Conservation (phyloP, 176 grass and related monocot species). For the Ensete ventricosum region DNA sequence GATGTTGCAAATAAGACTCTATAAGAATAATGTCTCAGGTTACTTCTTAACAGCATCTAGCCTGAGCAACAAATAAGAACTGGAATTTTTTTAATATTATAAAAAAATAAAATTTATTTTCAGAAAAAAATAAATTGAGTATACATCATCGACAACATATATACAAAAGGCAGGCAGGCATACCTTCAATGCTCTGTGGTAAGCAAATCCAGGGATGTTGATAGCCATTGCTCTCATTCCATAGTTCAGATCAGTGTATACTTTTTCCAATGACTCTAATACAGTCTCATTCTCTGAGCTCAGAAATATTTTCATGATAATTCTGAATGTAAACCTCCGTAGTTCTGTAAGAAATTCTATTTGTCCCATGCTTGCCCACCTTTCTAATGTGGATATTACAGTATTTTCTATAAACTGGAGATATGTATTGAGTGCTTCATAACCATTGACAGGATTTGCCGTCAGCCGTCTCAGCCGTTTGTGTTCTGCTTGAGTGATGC, state of each 20-base stretch:
- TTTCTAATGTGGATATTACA: conserved; percentile 34
- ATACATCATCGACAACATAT: not conserved
- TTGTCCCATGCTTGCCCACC: conserved; percentile 32
- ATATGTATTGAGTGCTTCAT: conserved; percentile 72
- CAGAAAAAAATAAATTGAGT: not conserved
- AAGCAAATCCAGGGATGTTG: conserved; percentile 77
- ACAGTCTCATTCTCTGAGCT: conserved; percentile 6
- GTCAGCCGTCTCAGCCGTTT: conserved; percentile 60
- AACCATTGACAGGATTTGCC: conserved; percentile 62
- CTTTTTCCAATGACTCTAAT: conserved; percentile 40
- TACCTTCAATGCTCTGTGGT: conserved; percentile 49
- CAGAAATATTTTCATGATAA: conserved; percentile 24
- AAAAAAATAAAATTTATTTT: not conserved
- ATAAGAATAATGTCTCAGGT: too few relatives aligned
- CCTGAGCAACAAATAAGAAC: too few relatives aligned
- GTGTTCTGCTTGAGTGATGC: conserved; percentile 65
- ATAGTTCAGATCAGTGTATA: conserved; percentile 82
- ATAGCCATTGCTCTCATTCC: conserved; percentile 90
- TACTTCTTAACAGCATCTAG: too few relatives aligned
- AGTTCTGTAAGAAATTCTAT: conserved; percentile 53
- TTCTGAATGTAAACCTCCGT: conserved; percentile 17
- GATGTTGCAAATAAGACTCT: too few relatives aligned
- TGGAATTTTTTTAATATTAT: too few relatives aligned
- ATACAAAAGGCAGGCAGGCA: not conserved
- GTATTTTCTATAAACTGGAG: conserved; percentile 60